Evolutionary conservation across 495 filamentous ascomycete genomes (phyloP).

Genomic region (Trichoderma asperelloides): DNA sequence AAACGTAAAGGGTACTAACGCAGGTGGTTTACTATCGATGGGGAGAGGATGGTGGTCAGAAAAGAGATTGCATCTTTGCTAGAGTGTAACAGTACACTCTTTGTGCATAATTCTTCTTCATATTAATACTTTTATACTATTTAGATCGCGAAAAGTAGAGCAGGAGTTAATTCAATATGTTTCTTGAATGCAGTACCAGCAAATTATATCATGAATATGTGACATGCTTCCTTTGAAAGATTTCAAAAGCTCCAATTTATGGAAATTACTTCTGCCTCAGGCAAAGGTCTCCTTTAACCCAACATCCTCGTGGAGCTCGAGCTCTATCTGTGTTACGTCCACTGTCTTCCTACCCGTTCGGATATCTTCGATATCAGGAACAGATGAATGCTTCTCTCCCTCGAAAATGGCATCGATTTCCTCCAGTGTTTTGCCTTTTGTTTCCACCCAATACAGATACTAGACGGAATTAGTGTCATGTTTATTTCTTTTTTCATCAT

Average conservation of each 20-base stretch:
- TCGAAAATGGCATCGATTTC: not conserved
- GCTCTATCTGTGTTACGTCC: conserved; percentile 17
- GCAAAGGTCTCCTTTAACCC: not conserved
- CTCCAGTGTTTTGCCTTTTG: conserved; percentile 1
- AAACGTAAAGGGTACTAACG: not conserved
- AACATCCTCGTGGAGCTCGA: conserved; percentile 14
- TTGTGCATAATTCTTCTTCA: not conserved
- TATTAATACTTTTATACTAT: not conserved
- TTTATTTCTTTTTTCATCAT: not conserved
- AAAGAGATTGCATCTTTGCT: not conserved
- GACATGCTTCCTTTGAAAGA: too few species aligned
- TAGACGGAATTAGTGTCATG: conserved; percentile 17
- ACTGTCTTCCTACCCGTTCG: conserved; percentile 22
- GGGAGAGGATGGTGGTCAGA: not conserved
- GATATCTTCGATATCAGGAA: conserved; percentile 34
- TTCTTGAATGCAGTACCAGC: too few species aligned
- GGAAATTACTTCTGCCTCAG: not conserved
- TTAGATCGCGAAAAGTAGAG: too few species aligned
- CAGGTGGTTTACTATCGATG: not conserved
- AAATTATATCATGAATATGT: too few species aligned
- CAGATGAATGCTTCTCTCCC: conserved; percentile 30
- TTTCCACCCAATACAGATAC: conserved; percentile 21
- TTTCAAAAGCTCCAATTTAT: too few species aligned
- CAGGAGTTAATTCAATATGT: too few species aligned
- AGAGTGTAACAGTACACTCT: not conserved